Conservation (phyloP, 2,329 filamentous ascomycete genomes). For the Nigrospora osmanthi region DNA sequence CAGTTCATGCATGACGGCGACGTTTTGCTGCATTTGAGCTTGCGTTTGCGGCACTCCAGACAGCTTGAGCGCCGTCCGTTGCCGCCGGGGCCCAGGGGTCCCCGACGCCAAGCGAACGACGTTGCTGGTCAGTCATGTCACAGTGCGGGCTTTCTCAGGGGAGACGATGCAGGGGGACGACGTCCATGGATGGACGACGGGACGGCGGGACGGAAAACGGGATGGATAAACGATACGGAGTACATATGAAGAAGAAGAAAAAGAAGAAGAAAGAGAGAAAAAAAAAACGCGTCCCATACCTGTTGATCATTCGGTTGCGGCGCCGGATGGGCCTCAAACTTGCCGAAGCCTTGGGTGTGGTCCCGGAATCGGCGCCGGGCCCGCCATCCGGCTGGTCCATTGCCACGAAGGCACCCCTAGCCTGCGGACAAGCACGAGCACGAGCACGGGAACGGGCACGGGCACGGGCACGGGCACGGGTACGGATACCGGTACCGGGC, state of each 20-base stretch:
- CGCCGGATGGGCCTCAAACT: constrained; percentile 41
- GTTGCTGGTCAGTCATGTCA: neutral
- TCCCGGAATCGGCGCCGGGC: constrained; percentile 12
- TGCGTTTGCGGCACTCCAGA: constrained; percentile 56
- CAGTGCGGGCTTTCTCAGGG: neutral
- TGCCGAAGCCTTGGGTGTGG: constrained; percentile 10
- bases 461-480: too few relatives aligned
- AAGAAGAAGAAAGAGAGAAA: neutral
- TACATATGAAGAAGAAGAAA: neutral
- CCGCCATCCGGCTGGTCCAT: constrained; percentile 14
- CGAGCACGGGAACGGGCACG: too few relatives aligned
- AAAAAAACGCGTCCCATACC: constrained; percentile 26
- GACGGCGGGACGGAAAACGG: too few relatives aligned
- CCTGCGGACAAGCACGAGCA: too few relatives aligned
- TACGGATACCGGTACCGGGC: too few relatives aligned
- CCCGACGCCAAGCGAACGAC: neutral
- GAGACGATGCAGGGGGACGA: neutral
- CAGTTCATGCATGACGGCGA: constrained; percentile 63
- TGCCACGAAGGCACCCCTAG: too few relatives aligned
- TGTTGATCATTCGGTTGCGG: constrained; percentile 59
- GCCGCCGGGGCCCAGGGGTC: too few relatives aligned
- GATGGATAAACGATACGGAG: too few relatives aligned
- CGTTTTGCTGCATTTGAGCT: constrained; percentile 69
- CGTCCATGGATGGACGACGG: neutral
- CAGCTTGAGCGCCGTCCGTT: constrained; percentile 5